Base-by-base conservation (phyloP, 441 rosid genomes). In the Erodium trifolium region DNA sequence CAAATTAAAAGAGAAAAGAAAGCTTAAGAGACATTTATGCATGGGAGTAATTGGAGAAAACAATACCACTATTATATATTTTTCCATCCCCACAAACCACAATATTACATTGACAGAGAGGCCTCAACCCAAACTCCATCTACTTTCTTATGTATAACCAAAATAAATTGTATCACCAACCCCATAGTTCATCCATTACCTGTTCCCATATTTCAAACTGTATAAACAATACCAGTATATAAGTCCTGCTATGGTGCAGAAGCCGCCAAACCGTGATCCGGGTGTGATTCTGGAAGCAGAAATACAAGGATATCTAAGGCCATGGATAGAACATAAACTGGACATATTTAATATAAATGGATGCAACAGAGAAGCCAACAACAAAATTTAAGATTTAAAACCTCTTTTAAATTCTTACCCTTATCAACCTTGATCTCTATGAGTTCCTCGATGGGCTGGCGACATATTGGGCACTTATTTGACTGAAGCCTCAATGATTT, bases 401-500 rank as follows among this genome's bases (percentile, higher is more conserved):
- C 5, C 37, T 34, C 37, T 23, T 4, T 2, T 79, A 70, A 78
- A 65, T 70, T 76, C 77, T 78, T 71, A 70, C 66, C 78, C 17
- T 68, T 74, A 63, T 75, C 83, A 73, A 90, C 71, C 82, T 87
- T 88, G 83, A 91, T 87, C 87, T 84, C 87, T 70, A 87, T 78
- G 69, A 90, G 87, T 76, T 85, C 85, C 45, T 74, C 73, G 8
- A 90, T 88, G 37, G 89, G 80, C 71, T 91, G 88, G 14, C 97
- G 82, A 77, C 97, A 91, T 63, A 88, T 87, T 34, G 97, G 97
- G 75, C 97, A 91, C 71, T 84, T 87, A 71, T 87, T 87, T 51
- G 97, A 82, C 72, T 78, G 95, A 71, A 84, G 76, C 78, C 87
- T 81, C 81, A 91, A 73, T 65, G 74, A 85, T 81, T 84, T 87